Percentiles rank a stretch among this genome's conserved stretches.
Conservation (phyloP, 768 basidiomycete genomes). For the Leccinellum albellum region DNA sequence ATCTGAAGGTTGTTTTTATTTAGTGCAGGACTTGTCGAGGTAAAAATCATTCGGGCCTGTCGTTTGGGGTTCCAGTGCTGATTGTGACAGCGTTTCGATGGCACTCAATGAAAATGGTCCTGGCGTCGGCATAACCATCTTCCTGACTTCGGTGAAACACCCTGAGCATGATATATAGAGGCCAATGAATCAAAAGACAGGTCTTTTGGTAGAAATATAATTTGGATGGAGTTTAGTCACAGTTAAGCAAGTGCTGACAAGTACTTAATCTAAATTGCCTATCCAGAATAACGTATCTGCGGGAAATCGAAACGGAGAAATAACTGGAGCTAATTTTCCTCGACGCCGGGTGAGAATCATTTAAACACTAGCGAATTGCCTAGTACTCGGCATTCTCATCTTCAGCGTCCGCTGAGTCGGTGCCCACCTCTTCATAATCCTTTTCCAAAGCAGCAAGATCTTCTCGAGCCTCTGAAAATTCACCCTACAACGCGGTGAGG, state of each 20-base stretch:
- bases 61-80: slow-evolving; percentile 3
- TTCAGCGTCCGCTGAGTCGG: slow-evolving; percentile 70
- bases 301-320: background rate
- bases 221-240: background rate
- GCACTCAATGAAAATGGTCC: slow-evolving; percentile 28
- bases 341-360: too few species aligned
- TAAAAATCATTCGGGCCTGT: slow-evolving; percentile 22
- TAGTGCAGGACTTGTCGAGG: slow-evolving; percentile 73
- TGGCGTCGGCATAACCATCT: slow-evolving; percentile 36
- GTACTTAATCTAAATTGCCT: slow-evolving; percentile 5
- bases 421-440: slow-evolving; percentile 88
- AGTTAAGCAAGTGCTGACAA: slow-evolving; percentile 9
- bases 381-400: slow-evolving; percentile 57
- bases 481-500: slow-evolving; percentile 52
- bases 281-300: slow-evolving; percentile 3
- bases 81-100: slow-evolving; percentile 25
- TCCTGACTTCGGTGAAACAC: slow-evolving; percentile 1
- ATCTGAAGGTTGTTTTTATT: slow-evolving; percentile 35
- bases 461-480: slow-evolving; percentile 97
- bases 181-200: background rate
- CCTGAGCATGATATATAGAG: background rate
- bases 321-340: too few species aligned
- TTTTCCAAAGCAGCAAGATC: slow-evolving; percentile 97
- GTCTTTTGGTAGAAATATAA: slow-evolving; percentile 3
- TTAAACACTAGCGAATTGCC: slow-evolving; percentile 12